Base-by-base conservation (phyloP, 2,329 filamentous ascomycete genomes). In the Laburnicola sp. region DNA sequence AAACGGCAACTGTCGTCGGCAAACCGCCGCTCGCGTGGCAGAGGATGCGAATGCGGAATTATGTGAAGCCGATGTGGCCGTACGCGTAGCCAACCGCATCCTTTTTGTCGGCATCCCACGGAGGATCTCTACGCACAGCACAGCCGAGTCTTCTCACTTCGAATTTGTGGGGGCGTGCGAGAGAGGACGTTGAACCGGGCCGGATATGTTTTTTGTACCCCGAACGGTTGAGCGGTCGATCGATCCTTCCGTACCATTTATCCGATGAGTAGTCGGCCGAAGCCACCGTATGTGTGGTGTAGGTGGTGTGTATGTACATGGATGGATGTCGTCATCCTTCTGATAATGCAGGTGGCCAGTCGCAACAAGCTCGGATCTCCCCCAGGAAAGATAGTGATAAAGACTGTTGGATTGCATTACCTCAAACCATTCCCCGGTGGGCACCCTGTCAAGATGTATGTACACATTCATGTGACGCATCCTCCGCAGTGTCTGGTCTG, bases 181-280 rank as follows among this genome's bases (percentile, higher is more conserved):
- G 35, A 28, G 42, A 9, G 7, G 42, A 36, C 6, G 22, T n/a
- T 45, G 4, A 32, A 30, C 28, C 10, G 28, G 28, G 6, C 31
- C 31, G 42, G 28, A 34, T 27, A 6, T n/a, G n/a, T n/a, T n/a
- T n/a, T n/a, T n/a, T 16, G 16, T 22, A 44, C 35, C 32, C 32
- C 34, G 25, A 25, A n/a, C 43, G 34, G 41, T 44, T 44, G 28
- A 30, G 28, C 28, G 28, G 28, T 30, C 31, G n/a, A n/a, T n/a
- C n/a, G 34, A 37, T 38, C 43, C 34, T 45, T 22, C 43, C 22
- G 34, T 34, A 45, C 26, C 25, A 45, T 37, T 45, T 30, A 37
- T 31, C 43, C 34, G 25, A 28, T 9, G n/a, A n/a, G n/a, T 22
- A 23, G 38, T 11, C 23, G 26, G 6, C 42, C 16, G 25, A 30